Conservation (phyloP, 2,329 filamentous ascomycete genomes). For the Fusarium armeniacum region DNA sequence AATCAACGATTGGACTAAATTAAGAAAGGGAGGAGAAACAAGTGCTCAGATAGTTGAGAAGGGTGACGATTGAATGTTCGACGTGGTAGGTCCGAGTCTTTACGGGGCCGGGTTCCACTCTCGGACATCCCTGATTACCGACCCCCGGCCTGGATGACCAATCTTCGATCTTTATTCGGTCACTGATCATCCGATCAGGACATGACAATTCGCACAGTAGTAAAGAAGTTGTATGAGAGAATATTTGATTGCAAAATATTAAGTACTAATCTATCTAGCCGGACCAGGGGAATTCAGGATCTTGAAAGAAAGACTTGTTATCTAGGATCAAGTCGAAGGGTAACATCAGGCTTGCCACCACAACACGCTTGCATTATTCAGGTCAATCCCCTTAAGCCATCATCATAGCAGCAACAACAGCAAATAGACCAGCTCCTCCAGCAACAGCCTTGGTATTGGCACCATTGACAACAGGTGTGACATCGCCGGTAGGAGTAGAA, state of each 20-base stretch:
- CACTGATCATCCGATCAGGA: slow-evolving; percentile 3
- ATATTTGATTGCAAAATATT: neutral
- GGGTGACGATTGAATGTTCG: slow-evolving; percentile 2
- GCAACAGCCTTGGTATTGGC: slow-evolving; percentile 26
- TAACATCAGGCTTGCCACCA: neutral
- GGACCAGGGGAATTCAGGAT: neutral
- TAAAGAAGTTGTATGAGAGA: too few relatives aligned
- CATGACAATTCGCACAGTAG: neutral
- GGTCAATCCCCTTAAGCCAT: slow-evolving; percentile 17
- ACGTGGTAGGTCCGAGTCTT: slow-evolving; percentile 9
- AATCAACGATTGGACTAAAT: neutral
- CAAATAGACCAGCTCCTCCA: slow-evolving; percentile 19
- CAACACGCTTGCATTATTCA: neutral
- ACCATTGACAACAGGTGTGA: slow-evolving; percentile 25
- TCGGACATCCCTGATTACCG: slow-evolving; percentile 23
- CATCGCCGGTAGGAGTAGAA: slow-evolving; percentile 8
- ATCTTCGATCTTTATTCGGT: slow-evolving; percentile 6
- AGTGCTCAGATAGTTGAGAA: neutral
- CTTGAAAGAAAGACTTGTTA: neutral
- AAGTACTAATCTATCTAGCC: slow-evolving; percentile 7
- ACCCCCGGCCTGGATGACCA: slow-evolving; percentile 1
- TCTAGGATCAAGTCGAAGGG: neutral
- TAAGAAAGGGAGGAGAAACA: neutral
- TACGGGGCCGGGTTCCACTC: slow-evolving; percentile 21
- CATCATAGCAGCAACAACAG: slow-evolving; percentile 20